Evolutionary conservation across 352 stramenopile genomes (phyloP).

Genomic region (Pythium graminicola): DNA sequence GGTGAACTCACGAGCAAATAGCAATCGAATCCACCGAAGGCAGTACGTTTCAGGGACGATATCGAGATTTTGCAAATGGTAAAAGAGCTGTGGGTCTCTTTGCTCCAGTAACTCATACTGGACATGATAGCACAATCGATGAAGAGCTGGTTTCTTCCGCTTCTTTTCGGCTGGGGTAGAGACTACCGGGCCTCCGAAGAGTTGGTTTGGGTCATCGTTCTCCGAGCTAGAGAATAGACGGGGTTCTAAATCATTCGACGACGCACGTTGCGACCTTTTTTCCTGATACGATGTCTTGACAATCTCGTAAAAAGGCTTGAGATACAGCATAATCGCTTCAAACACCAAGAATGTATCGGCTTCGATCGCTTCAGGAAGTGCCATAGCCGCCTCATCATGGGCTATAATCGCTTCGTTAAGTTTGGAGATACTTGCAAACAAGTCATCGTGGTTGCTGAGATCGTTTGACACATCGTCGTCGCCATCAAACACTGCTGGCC

Average conservation of each 20-base stretch:
- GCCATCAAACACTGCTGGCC: slow-evolving; percentile 10
- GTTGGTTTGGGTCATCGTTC: slow-evolving; percentile 20
- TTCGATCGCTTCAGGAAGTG: slow-evolving; percentile 40
- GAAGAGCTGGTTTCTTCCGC: slow-evolving; percentile 36
- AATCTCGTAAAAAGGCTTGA: slow-evolving; percentile 75
- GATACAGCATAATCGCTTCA: slow-evolving; percentile 67
- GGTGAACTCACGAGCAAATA: slow-evolving; percentile 74
- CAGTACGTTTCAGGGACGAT: slow-evolving; percentile 80
- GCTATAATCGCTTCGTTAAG: background rate
- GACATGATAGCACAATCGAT: slow-evolving; percentile 58
- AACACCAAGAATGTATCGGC: slow-evolving; percentile 69
- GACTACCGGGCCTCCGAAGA: slow-evolving; percentile 16
- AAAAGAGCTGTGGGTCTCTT: slow-evolving; percentile 75
- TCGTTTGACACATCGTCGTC: background rate
- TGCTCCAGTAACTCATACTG: slow-evolving; percentile 74
- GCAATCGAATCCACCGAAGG: slow-evolving; percentile 66
- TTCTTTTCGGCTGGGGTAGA: slow-evolving; percentile 16
- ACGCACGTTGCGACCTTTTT: background rate
- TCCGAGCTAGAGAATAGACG: slow-evolving; percentile 27
- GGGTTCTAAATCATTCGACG: slow-evolving; percentile 9
- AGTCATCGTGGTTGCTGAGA: slow-evolving; percentile 5
- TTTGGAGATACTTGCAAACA: slow-evolving; percentile 16
- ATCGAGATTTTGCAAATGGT: slow-evolving; percentile 72
- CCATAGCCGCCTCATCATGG: slow-evolving; percentile 4
- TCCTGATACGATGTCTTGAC: slow-evolving; percentile 36